Evolutionary conservation across 1,139 yeast species (phyloP).

Genomic region (Scheffersomyces illinoinensis): DNA sequence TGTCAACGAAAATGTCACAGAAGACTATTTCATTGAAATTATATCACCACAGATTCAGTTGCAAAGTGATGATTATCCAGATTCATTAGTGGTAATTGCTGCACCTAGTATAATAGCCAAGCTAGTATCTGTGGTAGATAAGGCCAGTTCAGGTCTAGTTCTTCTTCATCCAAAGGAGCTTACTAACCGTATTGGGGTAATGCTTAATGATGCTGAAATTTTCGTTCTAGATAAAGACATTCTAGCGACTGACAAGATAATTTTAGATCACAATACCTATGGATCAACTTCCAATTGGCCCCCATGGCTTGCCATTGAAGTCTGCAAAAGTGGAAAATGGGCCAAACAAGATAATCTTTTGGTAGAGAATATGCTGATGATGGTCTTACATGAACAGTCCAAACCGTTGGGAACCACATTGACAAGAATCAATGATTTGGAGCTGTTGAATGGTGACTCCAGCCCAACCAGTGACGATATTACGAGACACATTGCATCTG

Average conservation of each 20-base stretch:
- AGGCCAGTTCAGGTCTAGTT: slow-evolving; percentile 20
- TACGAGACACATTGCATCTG: slow-evolving; percentile 6
- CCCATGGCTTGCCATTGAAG: slow-evolving; percentile 49
- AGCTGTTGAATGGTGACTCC: slow-evolving; percentile 1
- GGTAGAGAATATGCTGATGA: slow-evolving; percentile 39
- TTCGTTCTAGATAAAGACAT: slow-evolving; percentile 38
- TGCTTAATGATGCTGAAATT: slow-evolving; percentile 40
- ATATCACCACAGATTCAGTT: slow-evolving; percentile 87
- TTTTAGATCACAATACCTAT: slow-evolving; percentile 31
- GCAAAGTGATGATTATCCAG: slow-evolving; percentile 63
- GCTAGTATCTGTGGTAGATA: slow-evolving; percentile 36
- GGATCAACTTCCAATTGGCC: slow-evolving; percentile 47
- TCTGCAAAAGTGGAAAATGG: slow-evolving; percentile 37
- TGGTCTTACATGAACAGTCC: slow-evolving; percentile 35
- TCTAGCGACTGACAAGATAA: slow-evolving; percentile 16
- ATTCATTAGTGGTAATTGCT: slow-evolving; percentile 52
- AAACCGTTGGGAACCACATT: slow-evolving; percentile 24
- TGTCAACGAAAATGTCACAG: slow-evolving; percentile 49
- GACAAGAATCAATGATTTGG: slow-evolving; percentile 9
- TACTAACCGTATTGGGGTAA: slow-evolving; percentile 39
- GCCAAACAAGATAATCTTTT: slow-evolving; percentile 39
- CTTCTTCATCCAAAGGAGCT: slow-evolving; percentile 27
- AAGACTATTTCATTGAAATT: slow-evolving; percentile 68
- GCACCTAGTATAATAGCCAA: slow-evolving; percentile 44
- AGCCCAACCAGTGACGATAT: slow-evolving; percentile 5